Evolutionary conservation across 2,329 filamentous ascomycete genomes (phyloP), one percentile per base, ranked within the genome.

Genomic region (Aureobasidium uvarum): DNA sequence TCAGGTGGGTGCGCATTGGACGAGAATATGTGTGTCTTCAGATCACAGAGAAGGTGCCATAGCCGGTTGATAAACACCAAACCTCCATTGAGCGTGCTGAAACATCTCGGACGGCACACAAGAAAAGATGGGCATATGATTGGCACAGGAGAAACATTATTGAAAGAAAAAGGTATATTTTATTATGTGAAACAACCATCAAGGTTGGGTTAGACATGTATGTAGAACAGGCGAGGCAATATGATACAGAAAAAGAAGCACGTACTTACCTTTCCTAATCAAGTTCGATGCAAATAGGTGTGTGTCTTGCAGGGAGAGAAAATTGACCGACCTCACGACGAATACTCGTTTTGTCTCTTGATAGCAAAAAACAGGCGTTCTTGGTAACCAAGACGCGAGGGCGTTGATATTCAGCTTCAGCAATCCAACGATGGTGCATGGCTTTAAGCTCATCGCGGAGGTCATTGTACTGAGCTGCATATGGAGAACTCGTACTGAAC

Each of bases 241-340:
- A 14, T 5, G 31, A 31, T n/a, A 48, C 41, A 48, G 28, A 46
- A 38, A 60, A 28, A 48, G 6, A 11, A 25, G 10, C 28, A 60
- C 25, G 6, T 5, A 48, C 31, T 48, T 48, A 38, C 56, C 56
- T 60, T 20, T 10, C 33, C 36, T 25, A 46, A 23, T 60, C 13
- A n/a, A 38, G 28, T 14, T 48, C n/a, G 18, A 60, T 18, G 45
- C 56, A 48, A n/a, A 60, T 45, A 1, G 56, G 56, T 1, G 11
- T 38, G 20, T 60, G 56, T 20, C n/a, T 46, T 1, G 31, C 10
- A 25, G 56, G 56, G 11, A 48, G 28, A 5, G 3, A 3, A n/a
- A 48, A 60, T 14, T 46, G 11, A 23, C 56, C 56, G 5, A 23
- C 18, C 13, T 60, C 56, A 43, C 56, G 43, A 41, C 28, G 56